Evolutionary conservation across 2,329 filamentous ascomycete genomes (phyloP).

Genomic region (Pseudogymnoascus sp.): DNA sequence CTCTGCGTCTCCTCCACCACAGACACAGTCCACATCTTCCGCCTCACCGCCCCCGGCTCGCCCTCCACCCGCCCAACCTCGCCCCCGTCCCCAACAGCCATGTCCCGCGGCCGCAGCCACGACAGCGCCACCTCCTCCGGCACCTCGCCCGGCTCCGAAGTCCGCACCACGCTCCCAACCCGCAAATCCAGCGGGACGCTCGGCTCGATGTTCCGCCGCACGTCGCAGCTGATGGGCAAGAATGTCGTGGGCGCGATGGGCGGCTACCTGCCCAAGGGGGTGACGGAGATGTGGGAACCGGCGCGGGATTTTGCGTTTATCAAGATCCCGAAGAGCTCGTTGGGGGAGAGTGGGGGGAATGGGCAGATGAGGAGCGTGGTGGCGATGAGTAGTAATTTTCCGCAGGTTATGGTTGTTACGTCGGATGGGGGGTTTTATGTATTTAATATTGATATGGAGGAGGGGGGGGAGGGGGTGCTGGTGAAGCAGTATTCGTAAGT

Average conservation of each 20-base stretch:
- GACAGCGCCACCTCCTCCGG: conserved; percentile 40
- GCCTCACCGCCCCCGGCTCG: conserved; percentile 45
- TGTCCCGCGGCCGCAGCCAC: conserved; percentile 37
- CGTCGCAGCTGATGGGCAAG: conserved; percentile 87
- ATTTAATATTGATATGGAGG: conserved; percentile 90
- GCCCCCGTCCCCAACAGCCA: conserved; percentile 23
- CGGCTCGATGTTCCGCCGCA: conserved; percentile 84
- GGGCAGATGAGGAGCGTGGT: conserved; percentile 80
- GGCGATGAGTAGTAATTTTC: conserved; percentile 88
- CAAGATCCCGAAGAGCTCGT: conserved; percentile 65
- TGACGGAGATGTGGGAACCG: conserved; percentile 97
- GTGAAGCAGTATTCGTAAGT: conserved; percentile 90
- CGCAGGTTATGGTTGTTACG: conserved; percentile 96
- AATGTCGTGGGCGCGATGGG: conserved; percentile 83
- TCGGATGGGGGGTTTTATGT: conserved; percentile 93
- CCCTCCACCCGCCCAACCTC: conserved; percentile 20
- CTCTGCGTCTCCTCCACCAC: conserved; percentile 93
- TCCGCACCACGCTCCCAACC: conserved; percentile 27
- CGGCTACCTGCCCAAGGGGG: conserved; percentile 84
- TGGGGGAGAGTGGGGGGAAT: conserved; percentile 27
- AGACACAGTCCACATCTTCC: conserved; percentile 95
- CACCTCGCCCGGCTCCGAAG: conserved; percentile 25
- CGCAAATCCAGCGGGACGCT: conserved; percentile 65
- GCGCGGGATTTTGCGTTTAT: conserved; percentile 93
- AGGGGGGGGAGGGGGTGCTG: conserved; percentile 84